Evolutionary conservation across 345 rosid species (phyloP).

Genomic region (Anacardium occidentale): DNA sequence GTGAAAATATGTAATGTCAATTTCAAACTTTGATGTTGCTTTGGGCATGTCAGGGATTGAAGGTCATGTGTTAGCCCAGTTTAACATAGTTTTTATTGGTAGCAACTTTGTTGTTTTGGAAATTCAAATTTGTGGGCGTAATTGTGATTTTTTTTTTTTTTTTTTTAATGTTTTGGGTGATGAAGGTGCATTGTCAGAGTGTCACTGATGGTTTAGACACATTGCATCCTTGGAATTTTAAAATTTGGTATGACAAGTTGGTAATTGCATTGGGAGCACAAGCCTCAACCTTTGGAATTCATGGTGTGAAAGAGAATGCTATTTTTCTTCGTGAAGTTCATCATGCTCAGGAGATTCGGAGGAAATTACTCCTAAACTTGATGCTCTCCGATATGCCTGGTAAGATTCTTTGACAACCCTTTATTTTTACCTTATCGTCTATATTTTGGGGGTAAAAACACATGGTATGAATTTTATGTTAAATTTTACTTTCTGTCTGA

Average conservation of each 20-base stretch:
- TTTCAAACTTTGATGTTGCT: not conserved
- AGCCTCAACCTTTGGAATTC: slow-evolving; percentile 84
- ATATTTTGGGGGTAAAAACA: not conserved
- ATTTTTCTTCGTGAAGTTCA: slow-evolving; percentile 85
- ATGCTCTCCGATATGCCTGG: slow-evolving; percentile 97
- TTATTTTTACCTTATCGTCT: not conserved
- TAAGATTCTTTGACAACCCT: slow-evolving; percentile 17
- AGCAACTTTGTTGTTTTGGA: not conserved
- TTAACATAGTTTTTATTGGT: not conserved
- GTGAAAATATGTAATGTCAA: not conserved
- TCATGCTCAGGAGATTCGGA: slow-evolving; percentile 93
- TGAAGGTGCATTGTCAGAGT: slow-evolving; percentile 83
- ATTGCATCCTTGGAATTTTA: slow-evolving; percentile 72
- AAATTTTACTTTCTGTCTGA: slow-evolving; percentile 9
- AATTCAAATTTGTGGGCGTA: not conserved
- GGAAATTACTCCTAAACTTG: slow-evolving; percentile 81
- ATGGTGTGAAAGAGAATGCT: slow-evolving; percentile 70
- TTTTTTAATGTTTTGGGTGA: slow-evolving; percentile 3
- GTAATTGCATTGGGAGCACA: slow-evolving; percentile 85
- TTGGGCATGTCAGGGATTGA: not conserved
- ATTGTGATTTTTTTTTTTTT: slow-evolving; percentile 13
- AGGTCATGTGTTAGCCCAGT: not conserved
- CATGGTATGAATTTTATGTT: not conserved
- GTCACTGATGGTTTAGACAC: slow-evolving; percentile 54
- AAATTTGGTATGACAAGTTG: slow-evolving; percentile 76